A percentile compares a stretch with the other conserved stretches of the same genome.
Evolutionary conservation across 75 land plant genomes (phyloP).

Genomic region (Cryptomeria japonica): DNA sequence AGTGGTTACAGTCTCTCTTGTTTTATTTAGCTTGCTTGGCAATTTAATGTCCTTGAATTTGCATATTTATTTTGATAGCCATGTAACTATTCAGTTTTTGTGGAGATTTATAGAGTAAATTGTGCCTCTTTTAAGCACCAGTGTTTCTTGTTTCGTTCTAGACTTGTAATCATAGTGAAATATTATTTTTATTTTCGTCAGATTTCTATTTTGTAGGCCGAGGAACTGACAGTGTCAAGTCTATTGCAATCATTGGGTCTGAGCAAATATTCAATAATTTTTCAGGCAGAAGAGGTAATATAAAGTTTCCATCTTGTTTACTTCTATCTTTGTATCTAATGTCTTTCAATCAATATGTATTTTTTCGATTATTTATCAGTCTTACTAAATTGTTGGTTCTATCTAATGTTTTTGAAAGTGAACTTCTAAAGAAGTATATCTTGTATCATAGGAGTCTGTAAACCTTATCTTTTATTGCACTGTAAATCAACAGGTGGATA

Average conservation of each 20-base stretch:
- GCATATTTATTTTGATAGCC: background rate
- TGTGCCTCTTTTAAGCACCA: too few relatives aligned
- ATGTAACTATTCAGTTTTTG: background rate
- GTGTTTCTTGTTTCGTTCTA: too few relatives aligned
- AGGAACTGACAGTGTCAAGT: slow-evolving; percentile 40
- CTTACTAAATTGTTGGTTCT: background rate
- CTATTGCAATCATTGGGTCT: slow-evolving; percentile 70
- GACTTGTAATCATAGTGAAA: too few relatives aligned
- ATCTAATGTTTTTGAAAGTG: background rate
- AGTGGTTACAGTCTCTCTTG: background rate
- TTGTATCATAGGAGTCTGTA: background rate
- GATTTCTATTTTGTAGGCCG: slow-evolving; percentile 25
- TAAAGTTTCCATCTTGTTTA: background rate
- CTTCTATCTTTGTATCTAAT: background rate
- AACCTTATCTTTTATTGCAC: background rate
- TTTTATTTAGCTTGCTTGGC: background rate
- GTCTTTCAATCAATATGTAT: background rate
- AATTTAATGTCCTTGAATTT: background rate
- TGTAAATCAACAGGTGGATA: slow-evolving; percentile 64
- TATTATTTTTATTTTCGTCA: background rate
- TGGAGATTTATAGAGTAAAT: too few relatives aligned
- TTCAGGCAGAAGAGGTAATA: slow-evolving; percentile 88
- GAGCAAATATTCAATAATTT: slow-evolving; percentile 59
- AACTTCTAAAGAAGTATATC: background rate
- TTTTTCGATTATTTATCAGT: background rate